These are phyloP conservation scores for Aspergillus sp. DNA, from an alignment of 2,329 filamentous ascomycete species.

Conservation along the genomic window DNA sequence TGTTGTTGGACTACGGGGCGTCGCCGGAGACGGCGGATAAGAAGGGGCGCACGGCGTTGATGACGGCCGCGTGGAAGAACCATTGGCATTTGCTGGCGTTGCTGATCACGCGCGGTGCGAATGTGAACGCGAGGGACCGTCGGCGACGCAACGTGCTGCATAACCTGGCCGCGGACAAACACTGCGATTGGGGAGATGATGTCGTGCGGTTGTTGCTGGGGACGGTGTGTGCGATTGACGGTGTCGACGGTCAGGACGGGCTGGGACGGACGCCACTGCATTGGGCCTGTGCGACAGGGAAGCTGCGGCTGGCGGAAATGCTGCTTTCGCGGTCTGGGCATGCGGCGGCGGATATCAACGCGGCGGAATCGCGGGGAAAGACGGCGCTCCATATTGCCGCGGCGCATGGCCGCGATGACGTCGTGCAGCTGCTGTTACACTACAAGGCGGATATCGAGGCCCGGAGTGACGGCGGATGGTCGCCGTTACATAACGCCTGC, in stretches of 20 bases:
- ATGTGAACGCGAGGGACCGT: constrained; percentile 28
- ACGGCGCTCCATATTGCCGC: constrained; percentile 45
- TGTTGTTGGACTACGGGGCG: constrained; percentile 34
- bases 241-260: constrained; percentile 33
- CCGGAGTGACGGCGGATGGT: constrained; percentile 45
- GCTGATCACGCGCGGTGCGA: constrained; percentile 28
- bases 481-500: constrained; percentile 47
- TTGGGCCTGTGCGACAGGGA: constrained; percentile 52
- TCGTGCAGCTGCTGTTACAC: constrained; percentile 35
- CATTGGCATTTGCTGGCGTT: constrained; percentile 32
- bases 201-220: constrained; percentile 36
- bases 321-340: constrained; percentile 33
- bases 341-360: constrained; percentile 33
- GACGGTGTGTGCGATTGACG: constrained; percentile 35
- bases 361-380: constrained; percentile 35
- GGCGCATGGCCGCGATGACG: constrained; percentile 33
- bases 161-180: constrained; percentile 39
- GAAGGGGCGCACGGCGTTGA: constrained; percentile 37
- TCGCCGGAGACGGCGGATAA: constrained; percentile 34
- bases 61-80: constrained; percentile 39
- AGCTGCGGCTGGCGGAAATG: constrained; percentile 42
- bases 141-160: constrained; percentile 30
- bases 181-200: constrained; percentile 41
- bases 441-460: constrained; percentile 42
- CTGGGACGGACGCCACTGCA: constrained; percentile 47